A percentile compares a stretch with the other conserved stretches of the same genome.
phyloP scores from a whole-genome alignment of 352 stramenopile genomes.

The Phytophthora sansomeana region DNA sequence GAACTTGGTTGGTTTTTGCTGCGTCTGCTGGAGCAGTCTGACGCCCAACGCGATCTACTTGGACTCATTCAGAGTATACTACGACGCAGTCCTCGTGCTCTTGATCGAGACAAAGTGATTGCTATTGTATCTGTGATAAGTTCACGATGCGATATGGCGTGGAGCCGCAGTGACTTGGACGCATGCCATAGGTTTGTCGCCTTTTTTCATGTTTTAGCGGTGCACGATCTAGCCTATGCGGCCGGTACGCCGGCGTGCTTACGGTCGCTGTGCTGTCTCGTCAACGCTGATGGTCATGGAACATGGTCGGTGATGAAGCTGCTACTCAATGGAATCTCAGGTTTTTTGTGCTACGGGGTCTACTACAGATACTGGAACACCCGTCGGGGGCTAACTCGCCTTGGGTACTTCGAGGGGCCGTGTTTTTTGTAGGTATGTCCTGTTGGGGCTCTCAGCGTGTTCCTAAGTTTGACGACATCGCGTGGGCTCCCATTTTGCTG shows the following conservation, averaged over 20 bases:
- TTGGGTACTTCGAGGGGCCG: constrained; percentile 80
- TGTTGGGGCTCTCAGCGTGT: constrained; percentile 89
- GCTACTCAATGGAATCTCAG: constrained; percentile 66
- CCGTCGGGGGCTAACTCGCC: constrained; percentile 54
- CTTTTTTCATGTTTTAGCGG: constrained; percentile 82
- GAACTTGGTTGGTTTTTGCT: constrained; percentile 83
- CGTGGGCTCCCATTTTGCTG: constrained; percentile 77
- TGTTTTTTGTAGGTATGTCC: constrained; percentile 92
- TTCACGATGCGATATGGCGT: constrained; percentile 73
- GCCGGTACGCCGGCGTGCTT: constrained; percentile 70
- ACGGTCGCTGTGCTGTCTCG: constrained; percentile 81
- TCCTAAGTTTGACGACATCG: constrained; percentile 73
- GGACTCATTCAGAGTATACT: constrained; percentile 80
- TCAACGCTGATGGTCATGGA: constrained; percentile 84
- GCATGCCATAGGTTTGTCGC: constrained; percentile 72
- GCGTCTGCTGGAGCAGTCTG: constrained; percentile 78
- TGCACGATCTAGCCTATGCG: constrained; percentile 64
- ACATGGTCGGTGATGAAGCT: constrained; percentile 88
- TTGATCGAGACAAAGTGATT: constrained; percentile 74
- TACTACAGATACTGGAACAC: constrained; percentile 80
- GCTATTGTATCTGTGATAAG: constrained; percentile 78
- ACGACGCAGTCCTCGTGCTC: constrained; percentile 54
- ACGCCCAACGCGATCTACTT: constrained; percentile 81
- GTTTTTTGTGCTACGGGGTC: constrained; percentile 74
- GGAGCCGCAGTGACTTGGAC: constrained; percentile 75